phyloP scores from a whole-genome alignment of 441 rosid genomes.

The Erysimum cheiri region DNA sequence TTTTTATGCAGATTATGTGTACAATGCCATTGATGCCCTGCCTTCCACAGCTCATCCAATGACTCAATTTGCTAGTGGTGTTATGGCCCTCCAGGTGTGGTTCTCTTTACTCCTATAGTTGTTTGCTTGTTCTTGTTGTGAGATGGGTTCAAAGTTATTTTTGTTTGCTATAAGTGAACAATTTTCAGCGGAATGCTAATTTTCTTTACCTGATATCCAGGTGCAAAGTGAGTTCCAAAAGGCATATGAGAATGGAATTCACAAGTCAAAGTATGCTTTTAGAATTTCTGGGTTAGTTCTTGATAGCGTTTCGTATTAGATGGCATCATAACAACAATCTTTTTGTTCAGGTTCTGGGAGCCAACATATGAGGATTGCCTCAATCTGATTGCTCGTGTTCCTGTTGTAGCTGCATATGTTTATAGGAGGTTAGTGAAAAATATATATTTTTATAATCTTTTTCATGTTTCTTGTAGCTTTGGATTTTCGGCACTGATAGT shows the following conservation, averaged over 20 bases:
- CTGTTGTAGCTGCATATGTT: conserved; percentile 85
- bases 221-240: conserved; percentile 97
- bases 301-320: conserved; percentile 30
- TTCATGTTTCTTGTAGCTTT: conserved; percentile 24
- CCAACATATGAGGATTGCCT: conserved; percentile 92
- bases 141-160: neutral
- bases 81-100: conserved; percentile 95
- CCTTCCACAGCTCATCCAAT: conserved; percentile 91
- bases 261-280: conserved; percentile 75
- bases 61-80: conserved; percentile 95
- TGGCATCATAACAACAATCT: conserved; percentile 33
- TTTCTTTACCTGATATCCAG: conserved; percentile 52
- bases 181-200: conserved; percentile 3
- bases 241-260: conserved; percentile 91
- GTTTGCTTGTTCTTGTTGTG: conserved; percentile 17
- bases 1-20: conserved; percentile 72
- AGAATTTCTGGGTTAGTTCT: conserved; percentile 23
- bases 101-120: conserved; percentile 2
- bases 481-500: conserved; percentile 14
- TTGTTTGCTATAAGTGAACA: conserved; percentile 6
- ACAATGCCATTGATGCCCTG: conserved; percentile 85
- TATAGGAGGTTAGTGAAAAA: conserved; percentile 73
- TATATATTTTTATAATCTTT: neutral
- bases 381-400: conserved; percentile 88
- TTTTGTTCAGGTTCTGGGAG: conserved; percentile 85